Evolutionary conservation across 2,329 filamentous ascomycete genomes (phyloP).

Genomic region (Huntiella omanensis): DNA sequence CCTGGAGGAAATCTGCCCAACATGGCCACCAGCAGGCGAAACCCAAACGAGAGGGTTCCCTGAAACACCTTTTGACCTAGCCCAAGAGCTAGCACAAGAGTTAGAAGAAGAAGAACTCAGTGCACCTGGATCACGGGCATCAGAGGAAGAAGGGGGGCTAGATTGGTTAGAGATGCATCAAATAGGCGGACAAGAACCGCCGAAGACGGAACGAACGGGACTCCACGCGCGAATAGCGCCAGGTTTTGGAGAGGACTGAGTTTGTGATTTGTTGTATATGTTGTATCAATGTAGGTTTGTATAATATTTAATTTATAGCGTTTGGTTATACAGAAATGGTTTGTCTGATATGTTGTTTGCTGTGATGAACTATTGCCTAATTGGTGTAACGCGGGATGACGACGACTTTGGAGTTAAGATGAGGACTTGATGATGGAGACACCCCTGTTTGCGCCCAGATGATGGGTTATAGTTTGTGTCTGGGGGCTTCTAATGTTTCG

Average conservation of each 20-base stretch:
- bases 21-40: constrained; percentile 4
- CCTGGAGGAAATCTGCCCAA: constrained; percentile 6
- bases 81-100: constrained; percentile 2
- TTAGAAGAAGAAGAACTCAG: constrained; percentile 7
- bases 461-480: too few relatives aligned
- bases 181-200: background rate
- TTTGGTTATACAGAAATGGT: background rate
- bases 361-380: too few relatives aligned
- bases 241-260: background rate
- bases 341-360: background rate
- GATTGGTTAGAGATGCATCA: constrained; percentile 9
- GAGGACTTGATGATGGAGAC: too few relatives aligned
- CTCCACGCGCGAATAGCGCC: background rate
- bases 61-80: background rate
- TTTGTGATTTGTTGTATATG: background rate
- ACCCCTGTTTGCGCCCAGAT: too few relatives aligned
- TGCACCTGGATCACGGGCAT: constrained; percentile 6
- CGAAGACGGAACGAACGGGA: background rate
- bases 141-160: background rate
- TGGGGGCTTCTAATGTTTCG: too few relatives aligned
- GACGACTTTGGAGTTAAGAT: too few relatives aligned
- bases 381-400: too few relatives aligned
- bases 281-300: background rate
- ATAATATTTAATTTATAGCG: background rate
- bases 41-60: background rate